phyloP scores from a whole-genome alignment of 345 rosid species.

The Microcos paniculata region DNA sequence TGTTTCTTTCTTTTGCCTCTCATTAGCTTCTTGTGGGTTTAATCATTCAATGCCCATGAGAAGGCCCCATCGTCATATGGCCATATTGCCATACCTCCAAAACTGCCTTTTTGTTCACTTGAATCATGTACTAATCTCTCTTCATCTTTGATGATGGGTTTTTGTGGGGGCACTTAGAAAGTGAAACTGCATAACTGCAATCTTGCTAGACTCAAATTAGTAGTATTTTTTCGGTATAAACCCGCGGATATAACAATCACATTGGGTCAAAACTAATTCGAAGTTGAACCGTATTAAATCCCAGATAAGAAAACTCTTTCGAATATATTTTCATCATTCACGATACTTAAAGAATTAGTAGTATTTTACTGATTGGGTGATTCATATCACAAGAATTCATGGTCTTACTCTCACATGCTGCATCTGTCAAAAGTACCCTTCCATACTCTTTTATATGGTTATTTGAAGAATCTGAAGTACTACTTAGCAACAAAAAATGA shows the following conservation, averaged over 20 bases:
- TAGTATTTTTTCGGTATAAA: not conserved
- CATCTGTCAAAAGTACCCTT: not conserved
- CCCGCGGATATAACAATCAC: too few species aligned
- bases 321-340: too few species aligned
- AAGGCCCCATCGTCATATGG: slow-evolving; percentile 26
- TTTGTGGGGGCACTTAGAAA: not conserved
- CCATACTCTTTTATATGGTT: too few species aligned
- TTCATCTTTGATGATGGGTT: not conserved
- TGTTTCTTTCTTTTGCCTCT: slow-evolving; percentile 5
- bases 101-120: slow-evolving; percentile 14
- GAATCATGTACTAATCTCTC: slow-evolving; percentile 15
- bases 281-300: too few species aligned
- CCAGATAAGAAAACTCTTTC: too few species aligned
- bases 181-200: not conserved
- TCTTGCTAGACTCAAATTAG: not conserved
- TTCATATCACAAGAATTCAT: not conserved
- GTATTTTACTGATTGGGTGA: not conserved
- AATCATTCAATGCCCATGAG: slow-evolving; percentile 31
- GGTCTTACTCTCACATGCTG: not conserved
- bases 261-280: too few species aligned
- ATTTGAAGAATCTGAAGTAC: too few species aligned
- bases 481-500: too few species aligned
- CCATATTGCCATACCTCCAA: not conserved
- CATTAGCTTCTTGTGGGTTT: slow-evolving; percentile 29
- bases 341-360: too few species aligned